Percentiles rank a stretch among this genome's conserved stretches.
These are phyloP conservation scores for Coemansia sp. DNA, from an alignment of 192 early-diverging fungal genomes.

Conservation along the genomic window DNA sequence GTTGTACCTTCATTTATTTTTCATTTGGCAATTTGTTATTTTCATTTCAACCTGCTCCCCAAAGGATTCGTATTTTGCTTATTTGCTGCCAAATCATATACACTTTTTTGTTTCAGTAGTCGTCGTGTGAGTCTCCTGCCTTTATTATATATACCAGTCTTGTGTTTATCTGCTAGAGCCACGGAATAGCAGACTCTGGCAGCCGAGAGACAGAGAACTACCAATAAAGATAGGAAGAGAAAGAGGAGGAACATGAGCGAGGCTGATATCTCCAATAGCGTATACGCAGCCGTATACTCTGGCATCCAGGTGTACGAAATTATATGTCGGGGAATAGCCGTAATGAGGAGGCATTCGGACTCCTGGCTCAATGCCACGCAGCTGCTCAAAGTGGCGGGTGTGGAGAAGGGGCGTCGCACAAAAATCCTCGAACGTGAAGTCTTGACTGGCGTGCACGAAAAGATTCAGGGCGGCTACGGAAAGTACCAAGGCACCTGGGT, in stretches of 20 bases:
- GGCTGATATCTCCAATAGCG: slow-evolving; percentile 23
- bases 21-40: not conserved
- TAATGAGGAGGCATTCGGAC: slow-evolving; percentile 81
- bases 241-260: slow-evolving; percentile 21
- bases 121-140: not conserved
- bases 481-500: slow-evolving; percentile 97
- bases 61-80: not conserved
- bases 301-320: slow-evolving; percentile 96
- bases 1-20: not conserved
- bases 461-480: slow-evolving; percentile 98
- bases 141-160: not conserved
- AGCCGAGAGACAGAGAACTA: not conserved
- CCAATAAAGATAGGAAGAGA: not conserved
- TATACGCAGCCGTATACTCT: slow-evolving; percentile 91
- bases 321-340: slow-evolving; percentile 73
- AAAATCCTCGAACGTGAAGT: slow-evolving; percentile 94
- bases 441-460: slow-evolving; percentile 85
- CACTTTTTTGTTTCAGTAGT: not conserved
- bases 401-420: slow-evolving; percentile 91
- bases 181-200: not conserved
- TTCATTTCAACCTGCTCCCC: not conserved
- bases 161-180: not conserved
- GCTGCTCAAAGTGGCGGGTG: slow-evolving; percentile 94
- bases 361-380: slow-evolving; percentile 97
- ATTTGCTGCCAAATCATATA: not conserved